Percentiles rank a stretch among this genome's conserved stretches.
Conservation (phyloP, 2,329 filamentous ascomycete species). For the Colletotrichum orchidophilum region DNA sequence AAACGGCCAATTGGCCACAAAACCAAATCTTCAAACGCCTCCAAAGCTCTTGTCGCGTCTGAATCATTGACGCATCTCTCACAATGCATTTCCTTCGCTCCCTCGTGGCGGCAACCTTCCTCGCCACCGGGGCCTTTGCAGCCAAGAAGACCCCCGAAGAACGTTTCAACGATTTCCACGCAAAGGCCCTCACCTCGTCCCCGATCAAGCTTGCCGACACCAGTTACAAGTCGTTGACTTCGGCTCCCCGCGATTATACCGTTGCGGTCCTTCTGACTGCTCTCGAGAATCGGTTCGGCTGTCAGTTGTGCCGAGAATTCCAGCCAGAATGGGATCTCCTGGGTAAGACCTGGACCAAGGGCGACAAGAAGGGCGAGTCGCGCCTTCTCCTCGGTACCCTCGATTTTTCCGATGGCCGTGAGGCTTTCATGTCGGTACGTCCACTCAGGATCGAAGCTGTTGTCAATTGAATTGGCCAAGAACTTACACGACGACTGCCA, state of each 20-base stretch:
- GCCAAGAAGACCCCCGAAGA: slow-evolving; percentile 71
- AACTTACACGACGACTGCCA: slow-evolving; percentile 48
- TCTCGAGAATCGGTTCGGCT: slow-evolving; percentile 83
- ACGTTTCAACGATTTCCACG: slow-evolving; percentile 76
- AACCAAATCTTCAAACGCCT: slow-evolving; percentile 34
- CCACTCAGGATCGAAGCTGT: neutral
- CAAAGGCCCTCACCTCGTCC: slow-evolving; percentile 70
- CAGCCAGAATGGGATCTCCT: slow-evolving; percentile 94
- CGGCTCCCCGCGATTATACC: slow-evolving; percentile 83
- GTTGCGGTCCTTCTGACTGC: slow-evolving; percentile 88
- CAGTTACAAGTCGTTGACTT: slow-evolving; percentile 79
- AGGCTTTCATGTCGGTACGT: slow-evolving; percentile 85
- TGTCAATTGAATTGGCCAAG: neutral
- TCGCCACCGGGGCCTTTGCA: slow-evolving; percentile 67
- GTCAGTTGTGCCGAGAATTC: slow-evolving; percentile 87
- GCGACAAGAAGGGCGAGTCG: slow-evolving; percentile 78
- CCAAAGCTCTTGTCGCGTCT: slow-evolving; percentile 23
- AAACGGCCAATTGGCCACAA: slow-evolving; percentile 25
- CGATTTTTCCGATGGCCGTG: slow-evolving; percentile 87
- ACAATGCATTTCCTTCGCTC: slow-evolving; percentile 76
- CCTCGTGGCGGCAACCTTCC: slow-evolving; percentile 70
- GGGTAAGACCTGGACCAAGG: slow-evolving; percentile 85
- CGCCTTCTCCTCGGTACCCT: slow-evolving; percentile 83
- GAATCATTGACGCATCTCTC: slow-evolving; percentile 34
- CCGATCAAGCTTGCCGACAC: slow-evolving; percentile 83